Evolutionary conservation across 164 flowering plant species (phyloP).

Genomic region (grape (Vitis vinifera)): ASM3070453v1 NC_081807.1:2662501-2663000

Average conservation of each 20-base stretch:
- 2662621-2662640: background rate
- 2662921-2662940: too few species aligned
- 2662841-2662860: background rate
- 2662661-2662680: conserved; percentile 7
- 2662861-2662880: background rate
- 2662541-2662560: conserved; percentile 89
- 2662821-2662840: background rate
- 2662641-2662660: background rate
- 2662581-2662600: background rate
- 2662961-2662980: too few species aligned
- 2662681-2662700: conserved; percentile 74
- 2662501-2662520: conserved; percentile 88
- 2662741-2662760: conserved; percentile 11
- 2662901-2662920: too few species aligned
- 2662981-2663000: too few species aligned
- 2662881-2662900: too few species aligned
- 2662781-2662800: background rate
- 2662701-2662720: conserved; percentile 76
- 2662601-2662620: background rate
- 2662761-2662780: background rate
- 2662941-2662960: too few species aligned
- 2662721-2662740: conserved; percentile 74
- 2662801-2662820: background rate
- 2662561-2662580: background rate
- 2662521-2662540: conserved; percentile 72